Base-by-base conservation (phyloP, 23 red algal species). In the Gracilaria gracilis region DNA sequence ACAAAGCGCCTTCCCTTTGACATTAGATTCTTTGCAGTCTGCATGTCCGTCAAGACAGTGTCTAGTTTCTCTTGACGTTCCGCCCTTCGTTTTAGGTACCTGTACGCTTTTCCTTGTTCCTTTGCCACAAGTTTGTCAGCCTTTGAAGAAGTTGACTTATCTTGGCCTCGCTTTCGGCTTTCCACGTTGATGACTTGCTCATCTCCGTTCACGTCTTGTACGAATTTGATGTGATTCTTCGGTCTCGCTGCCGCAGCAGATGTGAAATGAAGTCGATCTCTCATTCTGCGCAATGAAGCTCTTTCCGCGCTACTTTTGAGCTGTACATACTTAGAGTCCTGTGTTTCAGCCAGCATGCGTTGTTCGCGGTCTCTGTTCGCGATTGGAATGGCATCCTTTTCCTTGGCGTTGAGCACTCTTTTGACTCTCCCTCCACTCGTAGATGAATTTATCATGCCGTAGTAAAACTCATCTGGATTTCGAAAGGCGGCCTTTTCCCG, bases 391-490 rank as follows among this genome's bases (percentile, higher is more conserved):
- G 53, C 92, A 73, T 88, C 40, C 40, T 70, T 80, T n/a, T 73
- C 74, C 21, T 83, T 93, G 35, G 48, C 27, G 51, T 84, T 85
- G 27, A 79, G 24, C 20, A 87, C 72, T 11, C 48, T 35, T 7
- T 37, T 46, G n/a, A 90, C 37, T 48, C 65, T 57, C 33, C 93
- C 93, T 29, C 32, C 82, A 16, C 55, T 55, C 31, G 84, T 94
- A 21, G 33, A 28, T 0, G 37, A 44, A 37, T 50, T 79, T 7
- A 94, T 90, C 97, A 98, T 98, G 4, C 64, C 77, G 65, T 85
- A 83, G 85, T 98, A 98, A 62, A 96, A 98, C 80, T 98, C 97
- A 73, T 98, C 97, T 20, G 97, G 97, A 50, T 98, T 98, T 49
- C 94, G 91, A 66, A 95, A 87, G 34, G 86, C 73, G 7, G 97